Conservation (phyloP, 305 asterid genomes). For the Fraxinus floribunda region DNA sequence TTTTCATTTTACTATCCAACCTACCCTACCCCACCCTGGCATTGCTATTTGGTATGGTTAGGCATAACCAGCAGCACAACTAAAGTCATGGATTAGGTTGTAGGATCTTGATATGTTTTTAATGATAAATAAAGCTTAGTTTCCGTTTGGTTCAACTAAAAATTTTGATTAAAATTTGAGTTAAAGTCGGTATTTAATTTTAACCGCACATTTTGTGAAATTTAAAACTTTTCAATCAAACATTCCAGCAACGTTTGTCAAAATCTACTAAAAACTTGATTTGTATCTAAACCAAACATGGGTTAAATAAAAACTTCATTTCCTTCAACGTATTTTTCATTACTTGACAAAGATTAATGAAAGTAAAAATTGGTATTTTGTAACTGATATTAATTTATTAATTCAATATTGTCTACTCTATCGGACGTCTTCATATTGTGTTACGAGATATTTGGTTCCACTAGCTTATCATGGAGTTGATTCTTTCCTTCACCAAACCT, state of each 20-base stretch:
- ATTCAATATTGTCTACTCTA: background rate
- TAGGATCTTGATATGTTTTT: constrained; percentile 10
- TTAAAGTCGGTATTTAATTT: too few relatives aligned
- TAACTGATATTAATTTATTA: constrained; percentile 22
- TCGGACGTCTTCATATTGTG: background rate
- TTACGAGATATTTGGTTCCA: constrained; percentile 16
- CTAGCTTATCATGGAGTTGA: constrained; percentile 20
- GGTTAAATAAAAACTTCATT: background rate
- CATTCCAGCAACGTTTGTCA: too few relatives aligned
- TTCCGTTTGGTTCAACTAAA: too few relatives aligned
- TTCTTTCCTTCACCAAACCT: background rate
- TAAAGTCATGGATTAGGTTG: constrained; percentile 55
- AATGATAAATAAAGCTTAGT: background rate
- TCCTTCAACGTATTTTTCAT: constrained; percentile 29
- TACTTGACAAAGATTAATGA: constrained; percentile 24
- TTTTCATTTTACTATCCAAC: constrained; percentile 22
- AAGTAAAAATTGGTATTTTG: background rate
- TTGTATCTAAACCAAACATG: too few relatives aligned
- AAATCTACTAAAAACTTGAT: too few relatives aligned
- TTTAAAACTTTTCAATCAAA: too few relatives aligned
- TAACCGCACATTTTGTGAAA: too few relatives aligned
- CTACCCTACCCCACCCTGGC: background rate
- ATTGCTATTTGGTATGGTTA: constrained; percentile 23
- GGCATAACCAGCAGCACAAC: constrained; percentile 48
- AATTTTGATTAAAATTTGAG: too few relatives aligned